phyloP scores from a whole-genome alignment of 176 grass and related monocot species.

The Hordeum vulgare region DNA sequence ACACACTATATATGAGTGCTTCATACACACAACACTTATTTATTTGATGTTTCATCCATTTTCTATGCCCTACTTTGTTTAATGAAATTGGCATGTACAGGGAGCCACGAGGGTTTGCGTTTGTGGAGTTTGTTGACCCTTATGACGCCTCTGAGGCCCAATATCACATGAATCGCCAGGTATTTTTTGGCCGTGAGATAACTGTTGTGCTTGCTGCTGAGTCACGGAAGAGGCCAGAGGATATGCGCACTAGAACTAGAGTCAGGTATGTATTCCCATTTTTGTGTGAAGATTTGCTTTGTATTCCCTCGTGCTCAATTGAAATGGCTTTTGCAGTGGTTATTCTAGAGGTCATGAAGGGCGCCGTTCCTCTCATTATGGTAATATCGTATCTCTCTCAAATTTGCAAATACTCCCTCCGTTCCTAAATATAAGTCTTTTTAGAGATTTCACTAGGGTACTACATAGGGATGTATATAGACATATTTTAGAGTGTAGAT shows the following conservation, averaged over 20 bases:
- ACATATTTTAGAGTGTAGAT: too few species aligned
- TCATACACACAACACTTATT: slow-evolving; percentile 7
- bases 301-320: slow-evolving; percentile 11
- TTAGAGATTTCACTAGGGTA: too few species aligned
- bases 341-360: slow-evolving; percentile 56
- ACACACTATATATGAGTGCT: slow-evolving; percentile 13
- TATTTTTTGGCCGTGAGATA: slow-evolving; percentile 84
- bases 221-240: slow-evolving; percentile 84
- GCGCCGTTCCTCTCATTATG: slow-evolving; percentile 68
- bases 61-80: background rate
- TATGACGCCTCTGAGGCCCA: slow-evolving; percentile 91
- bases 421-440: too few species aligned
- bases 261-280: slow-evolving; percentile 36
- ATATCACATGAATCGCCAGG: slow-evolving; percentile 96
- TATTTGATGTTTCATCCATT: slow-evolving; percentile 13
- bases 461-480: too few species aligned
- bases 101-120: slow-evolving; percentile 87
- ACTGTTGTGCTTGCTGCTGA: slow-evolving; percentile 95
- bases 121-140: slow-evolving; percentile 89
- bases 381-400: slow-evolving; percentile 26
- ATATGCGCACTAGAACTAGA: slow-evolving; percentile 72
- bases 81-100: slow-evolving; percentile 34
- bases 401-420: slow-evolving; percentile 3
- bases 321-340: slow-evolving; percentile 41
- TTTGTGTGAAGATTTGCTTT: background rate